These are phyloP conservation scores for Zygosaccharomyces pseudobailii DNA, from an alignment of 1,139 yeast species.

Conservation along the genomic window DNA sequence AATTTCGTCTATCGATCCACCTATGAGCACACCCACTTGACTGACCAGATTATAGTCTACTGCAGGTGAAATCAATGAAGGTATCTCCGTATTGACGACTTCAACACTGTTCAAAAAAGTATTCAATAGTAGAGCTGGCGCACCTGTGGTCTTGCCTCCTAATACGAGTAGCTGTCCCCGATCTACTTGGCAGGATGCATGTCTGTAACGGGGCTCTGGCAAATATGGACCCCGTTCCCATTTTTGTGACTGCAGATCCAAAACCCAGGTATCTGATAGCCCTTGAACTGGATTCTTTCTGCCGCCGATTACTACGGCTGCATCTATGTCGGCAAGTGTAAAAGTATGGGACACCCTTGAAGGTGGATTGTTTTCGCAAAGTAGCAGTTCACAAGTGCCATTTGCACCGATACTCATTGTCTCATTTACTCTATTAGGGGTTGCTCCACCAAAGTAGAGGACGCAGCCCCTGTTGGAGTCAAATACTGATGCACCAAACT, in stretches of 20 bases:
- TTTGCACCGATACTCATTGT: slow-evolving; percentile 15
- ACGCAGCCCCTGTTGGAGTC: slow-evolving; percentile 14
- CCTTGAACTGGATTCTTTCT: slow-evolving; percentile 55
- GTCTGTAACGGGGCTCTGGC: slow-evolving; percentile 51
- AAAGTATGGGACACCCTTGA: slow-evolving; percentile 62
- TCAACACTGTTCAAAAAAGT: not conserved
- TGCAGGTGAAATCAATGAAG: slow-evolving; percentile 15
- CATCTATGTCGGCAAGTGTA: slow-evolving; percentile 33
- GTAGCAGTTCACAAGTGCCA: slow-evolving; percentile 8
- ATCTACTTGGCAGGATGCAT: slow-evolving; percentile 40
- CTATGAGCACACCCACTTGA: slow-evolving; percentile 17
- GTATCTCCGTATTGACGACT: slow-evolving; percentile 2
- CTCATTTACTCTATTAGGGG: slow-evolving; percentile 23
- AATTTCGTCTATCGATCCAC: slow-evolving; percentile 26
- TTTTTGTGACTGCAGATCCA: slow-evolving; percentile 9
- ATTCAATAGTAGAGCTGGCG: slow-evolving; percentile 27
- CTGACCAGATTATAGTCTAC: slow-evolving; percentile 11
- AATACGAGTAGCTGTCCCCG: slow-evolving; percentile 42
- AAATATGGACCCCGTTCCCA: slow-evolving; percentile 41
- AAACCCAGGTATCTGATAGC: slow-evolving; percentile 42
- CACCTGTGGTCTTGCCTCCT: slow-evolving; percentile 44
- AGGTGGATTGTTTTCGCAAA: slow-evolving; percentile 15
- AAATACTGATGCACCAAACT: slow-evolving; percentile 40
- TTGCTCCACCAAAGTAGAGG: slow-evolving; percentile 43
- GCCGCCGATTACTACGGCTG: slow-evolving; percentile 58